These are phyloP conservation scores for Graphilbum sp. DNA, from an alignment of 2,329 filamentous ascomycete genomes.

Conservation along the genomic window DNA sequence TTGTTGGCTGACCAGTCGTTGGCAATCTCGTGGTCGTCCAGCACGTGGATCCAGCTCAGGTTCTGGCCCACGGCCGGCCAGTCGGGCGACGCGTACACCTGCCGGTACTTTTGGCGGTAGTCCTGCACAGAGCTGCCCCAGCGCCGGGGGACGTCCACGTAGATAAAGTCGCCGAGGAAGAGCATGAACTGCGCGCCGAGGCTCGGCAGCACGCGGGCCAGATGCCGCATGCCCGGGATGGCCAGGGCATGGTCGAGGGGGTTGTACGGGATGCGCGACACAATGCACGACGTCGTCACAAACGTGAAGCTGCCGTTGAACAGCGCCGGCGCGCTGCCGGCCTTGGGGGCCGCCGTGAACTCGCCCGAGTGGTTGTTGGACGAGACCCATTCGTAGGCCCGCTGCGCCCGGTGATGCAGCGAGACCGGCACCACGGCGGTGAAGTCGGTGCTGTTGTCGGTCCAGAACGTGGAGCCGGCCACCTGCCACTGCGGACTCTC, in stretches of 20 bases:
- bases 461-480: slow-evolving; percentile 46
- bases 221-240: slow-evolving; percentile 62
- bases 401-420: slow-evolving; percentile 48
- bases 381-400: slow-evolving; percentile 65
- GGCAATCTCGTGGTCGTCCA: slow-evolving; percentile 91
- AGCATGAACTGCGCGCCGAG: slow-evolving; percentile 65
- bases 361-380: slow-evolving; percentile 77
- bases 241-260: slow-evolving; percentile 68
- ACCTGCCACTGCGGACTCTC: slow-evolving; percentile 49
- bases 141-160: slow-evolving; percentile 71
- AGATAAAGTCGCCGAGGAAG: slow-evolving; percentile 81
- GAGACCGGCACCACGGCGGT: slow-evolving; percentile 55
- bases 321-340: slow-evolving; percentile 44
- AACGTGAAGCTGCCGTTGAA: slow-evolving; percentile 69
- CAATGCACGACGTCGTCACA: slow-evolving; percentile 81
- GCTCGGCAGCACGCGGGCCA: slow-evolving; percentile 55
- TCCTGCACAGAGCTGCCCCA: slow-evolving; percentile 57
- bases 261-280: slow-evolving; percentile 79
- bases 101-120: slow-evolving; percentile 83
- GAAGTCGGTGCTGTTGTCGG: slow-evolving; percentile 67
- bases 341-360: slow-evolving; percentile 60
- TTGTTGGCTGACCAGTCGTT: slow-evolving; percentile 85
- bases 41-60: slow-evolving; percentile 92
- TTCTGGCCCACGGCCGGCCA: slow-evolving; percentile 63
- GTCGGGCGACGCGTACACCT: slow-evolving; percentile 89